These are phyloP conservation scores for Mucor velutinosus DNA, from an alignment of 371 early-diverging fungal species.

Conservation along the genomic window DNA sequence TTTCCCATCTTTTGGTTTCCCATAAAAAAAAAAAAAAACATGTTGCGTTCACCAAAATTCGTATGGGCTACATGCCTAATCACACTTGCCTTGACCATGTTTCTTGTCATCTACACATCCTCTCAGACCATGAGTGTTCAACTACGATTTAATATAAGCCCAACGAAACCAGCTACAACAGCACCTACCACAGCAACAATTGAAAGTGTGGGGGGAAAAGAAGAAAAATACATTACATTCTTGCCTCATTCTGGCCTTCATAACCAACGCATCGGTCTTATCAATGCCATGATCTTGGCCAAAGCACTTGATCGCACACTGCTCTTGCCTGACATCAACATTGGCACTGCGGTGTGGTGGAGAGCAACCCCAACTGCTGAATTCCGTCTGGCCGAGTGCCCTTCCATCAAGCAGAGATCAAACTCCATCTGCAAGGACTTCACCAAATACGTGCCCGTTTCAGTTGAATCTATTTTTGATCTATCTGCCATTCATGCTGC, in stretches of 20 bases:
- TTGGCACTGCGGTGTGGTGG: slow-evolving; percentile 44
- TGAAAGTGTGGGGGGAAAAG: not conserved
- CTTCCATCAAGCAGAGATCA: not conserved
- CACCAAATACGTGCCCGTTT: slow-evolving; percentile 39
- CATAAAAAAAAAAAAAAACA: not conserved
- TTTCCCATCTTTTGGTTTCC: not conserved
- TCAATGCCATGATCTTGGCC: slow-evolving; percentile 61
- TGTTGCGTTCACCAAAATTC: slow-evolving; percentile 23
- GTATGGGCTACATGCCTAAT: slow-evolving; percentile 23
- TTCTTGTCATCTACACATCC: slow-evolving; percentile 21
- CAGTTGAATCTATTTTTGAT: slow-evolving; percentile 45
- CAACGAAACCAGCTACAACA: not conserved
- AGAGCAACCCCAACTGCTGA: slow-evolving; percentile 10
- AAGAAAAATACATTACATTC: slow-evolving; percentile 52
- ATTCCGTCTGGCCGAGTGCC: slow-evolving; percentile 13
- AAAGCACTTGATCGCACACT: slow-evolving; percentile 59
- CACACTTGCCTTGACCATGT: slow-evolving; percentile 15
- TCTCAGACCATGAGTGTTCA: slow-evolving; percentile 21
- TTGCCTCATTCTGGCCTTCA: slow-evolving; percentile 66
- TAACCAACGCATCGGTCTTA: slow-evolving; percentile 58
- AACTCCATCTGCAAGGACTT: slow-evolving; percentile 37
- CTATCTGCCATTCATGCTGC: slow-evolving; percentile 18
- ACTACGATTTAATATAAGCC: slow-evolving; percentile 15
- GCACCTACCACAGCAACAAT: not conserved
- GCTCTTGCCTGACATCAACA: slow-evolving; percentile 49